Evolutionary conservation across 768 basidiomycete genomes (phyloP).

Genomic region (Naganishia vaughanmartiniae): DNA sequence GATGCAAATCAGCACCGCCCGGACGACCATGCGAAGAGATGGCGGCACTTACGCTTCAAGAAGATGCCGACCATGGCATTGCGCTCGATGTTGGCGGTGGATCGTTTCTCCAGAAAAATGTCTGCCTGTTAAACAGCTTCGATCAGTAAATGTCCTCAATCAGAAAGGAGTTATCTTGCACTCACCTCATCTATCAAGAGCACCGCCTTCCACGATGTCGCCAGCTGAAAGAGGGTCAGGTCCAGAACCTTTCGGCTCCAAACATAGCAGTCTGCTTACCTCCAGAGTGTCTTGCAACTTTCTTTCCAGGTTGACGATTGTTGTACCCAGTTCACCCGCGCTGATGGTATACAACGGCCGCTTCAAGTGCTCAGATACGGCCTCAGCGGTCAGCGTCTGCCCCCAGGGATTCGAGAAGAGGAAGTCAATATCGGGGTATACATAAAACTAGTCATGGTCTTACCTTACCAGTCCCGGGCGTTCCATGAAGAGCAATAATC

Average conservation of each 20-base stretch:
- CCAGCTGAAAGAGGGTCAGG: background rate
- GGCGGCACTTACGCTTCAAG: background rate
- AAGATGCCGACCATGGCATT: background rate
- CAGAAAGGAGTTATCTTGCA: background rate
- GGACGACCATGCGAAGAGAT: background rate
- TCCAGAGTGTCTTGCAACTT: constrained; percentile 2
- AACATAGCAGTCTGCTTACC: background rate
- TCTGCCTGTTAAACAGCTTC: background rate
- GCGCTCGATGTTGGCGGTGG: background rate
- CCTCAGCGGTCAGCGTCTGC: background rate
- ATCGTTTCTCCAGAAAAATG: background rate
- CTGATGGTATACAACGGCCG: constrained; percentile 1
- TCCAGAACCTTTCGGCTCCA: background rate
- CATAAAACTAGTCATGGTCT: background rate
- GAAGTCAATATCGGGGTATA: background rate
- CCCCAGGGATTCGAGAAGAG: background rate
- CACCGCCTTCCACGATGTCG: background rate
- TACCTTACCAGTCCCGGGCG: background rate
- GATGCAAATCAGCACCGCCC: background rate
- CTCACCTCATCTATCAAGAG: background rate
- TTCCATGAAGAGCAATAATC: background rate
- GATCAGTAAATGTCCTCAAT: background rate
- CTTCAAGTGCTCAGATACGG: background rate
- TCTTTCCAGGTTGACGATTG: background rate
- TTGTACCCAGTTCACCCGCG: background rate